phyloP scores from a whole-genome alignment of 2,329 filamentous ascomycete species.

The Lasiodiplodia citricola region DNA sequence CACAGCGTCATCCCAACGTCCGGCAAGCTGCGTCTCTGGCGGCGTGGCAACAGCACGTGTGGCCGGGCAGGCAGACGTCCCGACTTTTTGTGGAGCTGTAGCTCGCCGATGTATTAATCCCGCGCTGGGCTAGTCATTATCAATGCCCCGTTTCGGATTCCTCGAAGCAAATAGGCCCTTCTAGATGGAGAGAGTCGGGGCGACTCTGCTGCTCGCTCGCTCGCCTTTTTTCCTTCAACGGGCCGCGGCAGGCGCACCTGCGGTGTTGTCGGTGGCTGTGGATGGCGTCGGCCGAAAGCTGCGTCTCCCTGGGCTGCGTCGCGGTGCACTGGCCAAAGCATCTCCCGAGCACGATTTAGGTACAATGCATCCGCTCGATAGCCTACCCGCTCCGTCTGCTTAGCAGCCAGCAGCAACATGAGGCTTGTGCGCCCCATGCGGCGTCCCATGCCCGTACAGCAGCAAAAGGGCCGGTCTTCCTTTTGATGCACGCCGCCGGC shows the following conservation, averaged over 20 bases:
- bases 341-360: conserved; percentile 23
- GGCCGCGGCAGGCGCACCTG: not conserved
- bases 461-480: conserved; percentile 9
- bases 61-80: conserved; percentile 3
- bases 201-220: not conserved
- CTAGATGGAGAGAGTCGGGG: conserved; percentile 7
- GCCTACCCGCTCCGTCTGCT: conserved; percentile 20
- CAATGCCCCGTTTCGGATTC: not conserved
- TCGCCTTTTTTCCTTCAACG: not conserved
- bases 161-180: conserved; percentile 14
- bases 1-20: conserved; percentile 21
- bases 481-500: conserved; percentile 23
- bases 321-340: conserved; percentile 20
- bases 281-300: conserved; percentile 4
- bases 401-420: conserved; percentile 21
- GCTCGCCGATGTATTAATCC: conserved; percentile 4
- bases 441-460: conserved; percentile 14
- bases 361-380: conserved; percentile 21
- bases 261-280: conserved; percentile 1
- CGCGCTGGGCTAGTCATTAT: not conserved
- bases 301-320: conserved; percentile 15
- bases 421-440: conserved; percentile 23
- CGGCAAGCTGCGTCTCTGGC: conserved; percentile 21
- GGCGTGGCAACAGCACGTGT: conserved; percentile 17
- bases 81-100: conserved; percentile 20